Base-by-base conservation (phyloP, 129 eudicot species). In the Escallonia herrerae region DNA sequence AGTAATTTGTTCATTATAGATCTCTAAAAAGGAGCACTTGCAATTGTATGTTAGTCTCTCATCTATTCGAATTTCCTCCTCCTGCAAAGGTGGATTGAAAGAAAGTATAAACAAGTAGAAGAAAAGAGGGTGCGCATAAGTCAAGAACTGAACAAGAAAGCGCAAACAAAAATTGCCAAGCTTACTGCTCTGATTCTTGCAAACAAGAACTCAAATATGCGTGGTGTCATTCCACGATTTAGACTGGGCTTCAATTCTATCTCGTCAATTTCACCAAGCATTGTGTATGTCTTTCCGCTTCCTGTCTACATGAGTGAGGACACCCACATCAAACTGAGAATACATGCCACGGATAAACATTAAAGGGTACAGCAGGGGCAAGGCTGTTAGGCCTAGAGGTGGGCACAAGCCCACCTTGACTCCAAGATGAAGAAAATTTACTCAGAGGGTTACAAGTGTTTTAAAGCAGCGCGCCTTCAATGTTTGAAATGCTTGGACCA, bases 11-110 rank as follows among this genome's bases (percentile, higher is more conserved):
- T 94, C 99, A 53, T 94, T 94, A 59, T 94, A 84, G 45, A 94
- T 89, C 87, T 94, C 99, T 56, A 94, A 66, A 72, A 94, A 94
- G 45, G 99, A 94, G 77, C 99, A 94, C 79, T 86, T 94, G 86
- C 99, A 94, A 56, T 74, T 67, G 79, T 94, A 89, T 63, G 67
- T 70, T 65, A 94, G 60, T 58, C 83, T 81, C 63, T 94, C 99
- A 74, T 89, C 97, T 45, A 83, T 87, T 60, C 99, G 87, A 45
- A 87, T 89, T 80, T 94, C 97, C 76, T 89, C 97, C 75, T 94
- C 97, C 99, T 94, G 70, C 59, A 58, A 5, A 39, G 9, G 60
- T 64, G 43, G 46, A 54, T 37, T 57, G 38, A 47, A 42, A 40
- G 55, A 53, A 22, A 7, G 56, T 12, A 8, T 47, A 59, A 58